Conservation (phyloP, 148 eudicot genomes). For the Rhododendron williamsianum region DNA sequence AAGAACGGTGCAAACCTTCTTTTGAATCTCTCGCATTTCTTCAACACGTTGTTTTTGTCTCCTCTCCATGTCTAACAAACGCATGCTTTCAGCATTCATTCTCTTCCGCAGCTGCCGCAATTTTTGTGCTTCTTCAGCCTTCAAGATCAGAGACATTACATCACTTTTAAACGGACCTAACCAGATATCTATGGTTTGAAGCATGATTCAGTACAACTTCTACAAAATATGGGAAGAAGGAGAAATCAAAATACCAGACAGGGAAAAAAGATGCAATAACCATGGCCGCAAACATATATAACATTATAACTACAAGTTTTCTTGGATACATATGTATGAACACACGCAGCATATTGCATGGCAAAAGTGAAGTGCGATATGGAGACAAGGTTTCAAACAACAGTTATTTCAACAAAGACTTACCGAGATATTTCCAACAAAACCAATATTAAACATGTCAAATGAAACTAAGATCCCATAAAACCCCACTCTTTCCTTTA, state of each 20-base stretch:
- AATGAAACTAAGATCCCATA: background rate
- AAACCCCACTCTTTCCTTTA: background rate
- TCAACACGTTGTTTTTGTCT: constrained; percentile 82
- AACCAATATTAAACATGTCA: background rate
- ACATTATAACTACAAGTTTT: background rate
- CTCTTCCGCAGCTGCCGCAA: constrained; percentile 54
- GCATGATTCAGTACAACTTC: background rate
- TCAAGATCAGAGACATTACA: constrained; percentile 1
- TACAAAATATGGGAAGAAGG: background rate
- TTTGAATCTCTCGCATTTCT: constrained; percentile 68
- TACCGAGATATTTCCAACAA: background rate
- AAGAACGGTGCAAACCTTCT: constrained; percentile 48
- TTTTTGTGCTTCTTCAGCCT: constrained; percentile 86
- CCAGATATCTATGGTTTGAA: background rate
- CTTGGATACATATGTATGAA: background rate
- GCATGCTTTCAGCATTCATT: constrained; percentile 63
- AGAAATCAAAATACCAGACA: background rate
- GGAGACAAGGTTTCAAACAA: background rate
- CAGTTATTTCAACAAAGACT: background rate
- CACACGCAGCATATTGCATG: background rate
- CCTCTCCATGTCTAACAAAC: constrained; percentile 76
- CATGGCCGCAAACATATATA: background rate
- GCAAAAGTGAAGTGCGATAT: background rate
- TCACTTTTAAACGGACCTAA: background rate
- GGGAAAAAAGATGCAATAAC: background rate